These are phyloP conservation scores for Exserohilum turcica DNA, from an alignment of 2,329 filamentous ascomycete species.

Conservation along the genomic window DNA sequence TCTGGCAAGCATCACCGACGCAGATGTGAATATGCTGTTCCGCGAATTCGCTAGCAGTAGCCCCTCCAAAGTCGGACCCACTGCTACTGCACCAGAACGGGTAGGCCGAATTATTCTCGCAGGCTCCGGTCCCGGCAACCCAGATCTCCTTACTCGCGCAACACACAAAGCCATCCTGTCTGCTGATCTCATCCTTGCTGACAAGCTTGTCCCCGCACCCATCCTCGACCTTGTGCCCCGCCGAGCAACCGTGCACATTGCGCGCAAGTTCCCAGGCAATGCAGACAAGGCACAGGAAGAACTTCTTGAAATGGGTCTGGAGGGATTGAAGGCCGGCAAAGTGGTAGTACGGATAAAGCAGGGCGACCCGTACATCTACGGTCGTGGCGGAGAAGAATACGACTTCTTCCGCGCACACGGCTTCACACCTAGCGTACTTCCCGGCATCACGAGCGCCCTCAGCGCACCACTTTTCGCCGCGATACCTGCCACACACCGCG, in stretches of 20 bases:
- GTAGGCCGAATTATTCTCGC: conserved; percentile 81
- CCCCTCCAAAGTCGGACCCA: conserved; percentile 35
- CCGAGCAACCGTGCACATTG: conserved; percentile 86
- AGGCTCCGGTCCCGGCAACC: conserved; percentile 90
- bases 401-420: conserved; percentile 78
- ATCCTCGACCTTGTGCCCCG: conserved; percentile 90
- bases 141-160: conserved; percentile 84
- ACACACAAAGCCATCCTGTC: conserved; percentile 75
- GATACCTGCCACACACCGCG: conserved; percentile 86
- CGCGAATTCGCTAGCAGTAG: conserved; percentile 65
- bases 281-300: conserved; percentile 93
- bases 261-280: conserved; percentile 96
- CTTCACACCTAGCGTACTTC: conserved; percentile 73
- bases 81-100: conserved; percentile 32
- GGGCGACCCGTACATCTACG: conserved; percentile 95
- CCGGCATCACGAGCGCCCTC: conserved; percentile 87
- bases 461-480: conserved; percentile 85
- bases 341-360: conserved; percentile 91
- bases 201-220: conserved; percentile 82
- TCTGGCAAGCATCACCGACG: conserved; percentile 77
- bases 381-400: conserved; percentile 90
- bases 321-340: conserved; percentile 70
- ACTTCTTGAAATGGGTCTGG: conserved; percentile 77
- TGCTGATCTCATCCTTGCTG: conserved; percentile 80
- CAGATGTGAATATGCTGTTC: conserved; percentile 78